Conservation (phyloP, 2,329 filamentous ascomycete species). For the Ceratocystis smalleyi region DNA sequence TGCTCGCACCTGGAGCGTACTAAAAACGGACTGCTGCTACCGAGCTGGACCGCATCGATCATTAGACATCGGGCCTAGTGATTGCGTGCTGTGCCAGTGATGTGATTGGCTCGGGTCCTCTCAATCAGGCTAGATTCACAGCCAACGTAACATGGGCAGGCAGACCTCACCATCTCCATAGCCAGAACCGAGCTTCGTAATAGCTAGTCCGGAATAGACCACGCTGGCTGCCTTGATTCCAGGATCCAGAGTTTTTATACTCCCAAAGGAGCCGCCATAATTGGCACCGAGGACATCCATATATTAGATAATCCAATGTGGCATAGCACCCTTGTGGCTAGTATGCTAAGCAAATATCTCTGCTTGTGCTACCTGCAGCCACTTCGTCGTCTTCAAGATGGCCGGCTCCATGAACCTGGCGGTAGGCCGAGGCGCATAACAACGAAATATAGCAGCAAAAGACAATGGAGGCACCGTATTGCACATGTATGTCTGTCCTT, state of each 20-base stretch:
- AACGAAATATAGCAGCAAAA: too few species aligned
- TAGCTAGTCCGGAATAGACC: too few species aligned
- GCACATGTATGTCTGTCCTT: too few species aligned
- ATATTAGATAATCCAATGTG: too few species aligned
- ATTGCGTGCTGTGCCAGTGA: conserved; percentile 24
- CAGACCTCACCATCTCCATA: too few species aligned
- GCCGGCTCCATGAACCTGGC: too few species aligned
- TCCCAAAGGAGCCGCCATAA: neutral
- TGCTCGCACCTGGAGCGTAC: neutral
- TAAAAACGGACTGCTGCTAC: neutral
- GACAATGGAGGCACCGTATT: too few species aligned
- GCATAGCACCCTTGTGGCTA: neutral
- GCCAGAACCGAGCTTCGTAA: too few species aligned
- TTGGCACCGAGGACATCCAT: too few species aligned
- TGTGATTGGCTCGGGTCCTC: conserved; percentile 22
- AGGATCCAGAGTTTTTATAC: too few species aligned
- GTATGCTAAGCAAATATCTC: neutral
- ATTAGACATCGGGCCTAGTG: neutral
- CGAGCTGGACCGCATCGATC: neutral
- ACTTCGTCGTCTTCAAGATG: neutral
- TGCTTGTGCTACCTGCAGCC: neutral
- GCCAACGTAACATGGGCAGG: neutral
- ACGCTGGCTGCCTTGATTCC: too few species aligned
- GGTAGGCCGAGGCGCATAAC: too few species aligned
- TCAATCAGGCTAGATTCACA: conserved; percentile 20